Evolutionary conservation across 108 stramenopile species (phyloP), one percentile per base, ranked within the genome.

Genomic region (Cyclotella distinguenda): DNA sequence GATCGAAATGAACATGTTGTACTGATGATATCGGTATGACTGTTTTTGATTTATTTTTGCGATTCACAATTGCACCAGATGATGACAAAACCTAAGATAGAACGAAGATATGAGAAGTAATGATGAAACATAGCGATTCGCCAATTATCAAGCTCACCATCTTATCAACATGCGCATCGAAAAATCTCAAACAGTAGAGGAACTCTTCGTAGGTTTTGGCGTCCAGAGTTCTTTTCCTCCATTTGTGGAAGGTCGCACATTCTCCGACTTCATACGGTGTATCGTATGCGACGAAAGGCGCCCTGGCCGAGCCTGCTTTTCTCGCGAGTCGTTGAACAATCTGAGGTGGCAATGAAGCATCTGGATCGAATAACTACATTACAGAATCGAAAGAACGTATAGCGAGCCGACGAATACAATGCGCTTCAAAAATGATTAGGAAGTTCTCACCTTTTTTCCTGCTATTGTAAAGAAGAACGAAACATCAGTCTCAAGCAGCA

Each of bases 261-360:
- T 88, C 87, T 0, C 85, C 91, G 40, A 93, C 91, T 84, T 93
- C 91, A 40, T 85, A 87, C n/a, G 52, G 30, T 15, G 73, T 79
- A 19, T 77, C 62, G 44, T 93, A 93, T 11, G 72, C 68, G 11
- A 93, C 60, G 48, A 76, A 70, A 22, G 86, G 87, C 18, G 85
- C 85, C 10, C 68, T 56, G 18, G 65, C 78, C 8, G 70, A 68
- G 10, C 88, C 88, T 32, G 81, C 85, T 49, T 79, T 84, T 42
- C 87, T 66, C 4, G 72, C 88, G 15, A 93, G 67, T 31, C 79
- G 47, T 60, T 66, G 72, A 45, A 84, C 83, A 56, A 59, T 78
- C 22, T 28, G 38, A 8, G 30, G 56, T 16, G 82, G 62, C 34
- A 88, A 36, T 10, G 55, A 54, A 38, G 87, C 91, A 35, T 66